phyloP scores from a whole-genome alignment of 331 rosid genomes.

The Quercus phellos region DNA sequence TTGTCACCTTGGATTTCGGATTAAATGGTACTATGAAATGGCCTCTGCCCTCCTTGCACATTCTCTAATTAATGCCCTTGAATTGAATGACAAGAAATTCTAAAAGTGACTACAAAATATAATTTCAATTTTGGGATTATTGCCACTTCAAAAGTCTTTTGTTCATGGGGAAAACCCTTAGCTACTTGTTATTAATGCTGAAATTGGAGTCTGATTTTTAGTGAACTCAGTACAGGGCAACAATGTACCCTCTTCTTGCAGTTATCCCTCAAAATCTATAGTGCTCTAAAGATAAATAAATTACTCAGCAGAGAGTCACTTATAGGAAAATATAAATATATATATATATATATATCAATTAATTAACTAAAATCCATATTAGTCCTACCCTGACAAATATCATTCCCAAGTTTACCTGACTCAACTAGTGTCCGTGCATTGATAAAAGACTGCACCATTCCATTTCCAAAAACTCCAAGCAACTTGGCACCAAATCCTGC shows the following conservation, averaged over 20 bases:
- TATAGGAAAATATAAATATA: neutral
- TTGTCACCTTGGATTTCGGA: neutral
- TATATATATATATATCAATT: neutral
- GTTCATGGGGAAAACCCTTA: neutral
- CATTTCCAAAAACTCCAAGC: constrained; percentile 87
- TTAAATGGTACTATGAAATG: neutral
- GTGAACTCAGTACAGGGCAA: neutral
- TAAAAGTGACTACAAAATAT: neutral
- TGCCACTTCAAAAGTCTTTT: neutral
- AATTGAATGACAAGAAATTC: neutral
- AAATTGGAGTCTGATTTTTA: neutral
- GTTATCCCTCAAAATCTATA: neutral
- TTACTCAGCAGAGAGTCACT: neutral
- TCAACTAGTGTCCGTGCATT: constrained; percentile 70
- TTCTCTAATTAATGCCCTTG: neutral
- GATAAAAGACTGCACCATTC: constrained; percentile 92
- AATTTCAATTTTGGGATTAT: neutral
- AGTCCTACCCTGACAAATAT: neutral
- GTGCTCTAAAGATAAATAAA: neutral
- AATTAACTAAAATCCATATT: neutral
- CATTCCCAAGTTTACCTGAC: constrained; percentile 45
- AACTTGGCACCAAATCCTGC: constrained; percentile 95
- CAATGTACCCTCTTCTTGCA: neutral
- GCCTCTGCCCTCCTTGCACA: neutral
- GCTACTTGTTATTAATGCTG: neutral